A percentile compares a stretch with the other conserved stretches of the same genome.
Evolutionary conservation across 2,329 filamentous ascomycete species (phyloP).

Genomic region (Fusarium humuli): DNA sequence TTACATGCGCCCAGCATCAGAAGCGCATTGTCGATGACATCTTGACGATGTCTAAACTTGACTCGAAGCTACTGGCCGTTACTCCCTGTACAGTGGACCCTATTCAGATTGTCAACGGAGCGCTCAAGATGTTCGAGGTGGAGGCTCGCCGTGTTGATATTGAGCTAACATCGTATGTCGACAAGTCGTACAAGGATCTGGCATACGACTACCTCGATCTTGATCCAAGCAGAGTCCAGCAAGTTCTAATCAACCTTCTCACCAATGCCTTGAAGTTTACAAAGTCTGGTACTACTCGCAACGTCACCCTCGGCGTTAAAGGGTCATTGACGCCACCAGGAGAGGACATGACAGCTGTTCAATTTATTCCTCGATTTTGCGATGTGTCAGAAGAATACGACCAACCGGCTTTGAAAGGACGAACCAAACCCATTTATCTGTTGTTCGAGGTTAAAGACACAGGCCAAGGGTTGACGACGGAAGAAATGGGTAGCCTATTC

Average conservation of each 20-base stretch:
- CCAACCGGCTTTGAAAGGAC: conserved; percentile 48
- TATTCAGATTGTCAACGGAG: conserved; percentile 72
- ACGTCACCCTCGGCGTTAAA: conserved; percentile 63
- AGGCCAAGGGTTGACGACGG: conserved; percentile 76
- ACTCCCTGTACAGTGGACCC: conserved; percentile 78
- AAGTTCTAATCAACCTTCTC: conserved; percentile 83
- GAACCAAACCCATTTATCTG: conserved; percentile 68
- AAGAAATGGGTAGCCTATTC: conserved; percentile 80
- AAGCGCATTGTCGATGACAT: conserved; percentile 84
- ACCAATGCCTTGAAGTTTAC: conserved; percentile 89
- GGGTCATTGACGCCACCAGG: conserved; percentile 56
- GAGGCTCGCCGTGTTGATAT: conserved; percentile 78
- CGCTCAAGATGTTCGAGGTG: conserved; percentile 82
- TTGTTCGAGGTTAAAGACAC: conserved; percentile 82
- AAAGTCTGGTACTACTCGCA: conserved; percentile 68
- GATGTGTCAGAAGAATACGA: conserved; percentile 56
- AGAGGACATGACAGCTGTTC: conserved; percentile 60
- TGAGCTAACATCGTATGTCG: conserved; percentile 71
- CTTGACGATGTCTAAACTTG: conserved; percentile 78
- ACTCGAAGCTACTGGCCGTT: conserved; percentile 78
- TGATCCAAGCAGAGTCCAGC: conserved; percentile 79
- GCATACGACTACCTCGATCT: conserved; percentile 73
- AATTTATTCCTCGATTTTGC: conserved; percentile 70
- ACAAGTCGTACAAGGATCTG: conserved; percentile 69
- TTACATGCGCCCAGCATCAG: conserved; percentile 82